A percentile compares a stretch with the other conserved stretches of the same genome.
Conservation (phyloP, 257 asterid species). For the Rehmannia glutinosa region DNA sequence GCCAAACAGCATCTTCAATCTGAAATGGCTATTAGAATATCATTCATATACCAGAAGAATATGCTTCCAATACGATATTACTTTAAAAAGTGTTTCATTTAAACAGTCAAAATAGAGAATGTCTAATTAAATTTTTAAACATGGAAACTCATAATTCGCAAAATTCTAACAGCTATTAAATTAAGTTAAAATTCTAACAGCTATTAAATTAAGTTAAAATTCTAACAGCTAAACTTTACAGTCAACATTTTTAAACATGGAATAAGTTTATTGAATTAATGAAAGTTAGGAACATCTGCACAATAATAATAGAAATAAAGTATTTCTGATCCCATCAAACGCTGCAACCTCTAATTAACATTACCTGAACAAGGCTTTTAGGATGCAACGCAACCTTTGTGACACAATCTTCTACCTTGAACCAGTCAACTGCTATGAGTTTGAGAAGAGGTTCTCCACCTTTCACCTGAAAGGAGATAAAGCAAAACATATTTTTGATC, state of each 20-base stretch:
- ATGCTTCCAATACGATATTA: not conserved
- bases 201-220: no score
- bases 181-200: no score
- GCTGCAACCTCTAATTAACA: not conserved
- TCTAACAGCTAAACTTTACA: not conserved
- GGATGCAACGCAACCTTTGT: slow-evolving; percentile 81
- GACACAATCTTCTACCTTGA: slow-evolving; percentile 62
- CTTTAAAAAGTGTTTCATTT: not conserved
- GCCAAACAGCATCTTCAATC: not conserved
- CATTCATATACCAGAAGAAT: not conserved
- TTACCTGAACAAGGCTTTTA: slow-evolving; percentile 84
- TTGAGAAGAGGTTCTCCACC: slow-evolving; percentile 94
- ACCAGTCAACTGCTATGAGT: slow-evolving; percentile 98
- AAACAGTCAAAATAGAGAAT: slow-evolving; percentile 6
- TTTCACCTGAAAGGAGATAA: slow-evolving; percentile 53
- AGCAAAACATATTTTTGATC: slow-evolving; percentile 10
- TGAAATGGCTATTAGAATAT: not conserved
- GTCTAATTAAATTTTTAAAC: no score
- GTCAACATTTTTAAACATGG: not conserved
- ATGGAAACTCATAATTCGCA: no score
- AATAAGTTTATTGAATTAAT: not conserved
- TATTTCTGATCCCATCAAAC: not conserved
- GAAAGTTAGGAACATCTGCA: not conserved
- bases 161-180: no score
- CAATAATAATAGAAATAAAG: not conserved